phyloP scores from a whole-genome alignment of 805 yeast species.

The Cyberlindnera euphorbiiphila region DNA sequence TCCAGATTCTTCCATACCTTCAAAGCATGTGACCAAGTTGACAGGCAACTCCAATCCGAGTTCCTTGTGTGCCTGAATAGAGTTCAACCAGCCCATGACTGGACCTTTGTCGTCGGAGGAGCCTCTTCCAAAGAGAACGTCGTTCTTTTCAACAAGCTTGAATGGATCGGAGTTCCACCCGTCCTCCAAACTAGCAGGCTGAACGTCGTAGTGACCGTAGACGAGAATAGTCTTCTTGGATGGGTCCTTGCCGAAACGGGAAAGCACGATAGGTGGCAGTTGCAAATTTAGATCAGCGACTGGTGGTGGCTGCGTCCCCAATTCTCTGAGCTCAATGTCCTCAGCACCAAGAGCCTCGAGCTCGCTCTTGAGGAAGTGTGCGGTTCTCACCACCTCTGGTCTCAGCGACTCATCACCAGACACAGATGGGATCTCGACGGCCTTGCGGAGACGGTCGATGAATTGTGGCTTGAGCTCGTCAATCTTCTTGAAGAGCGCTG shows the following conservation, averaged over 20 bases:
- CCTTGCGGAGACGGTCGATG: constrained; percentile 67
- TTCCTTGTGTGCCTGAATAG: constrained; percentile 83
- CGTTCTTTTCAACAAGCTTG: constrained; percentile 62
- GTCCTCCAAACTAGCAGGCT: constrained; percentile 88
- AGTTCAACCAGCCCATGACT: constrained; percentile 93
- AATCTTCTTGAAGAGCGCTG: constrained; percentile 34
- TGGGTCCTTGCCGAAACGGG: constrained; percentile 80
- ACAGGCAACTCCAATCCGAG: constrained; percentile 89
- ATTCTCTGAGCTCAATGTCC: constrained; percentile 75
- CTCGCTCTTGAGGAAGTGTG: constrained; percentile 71
- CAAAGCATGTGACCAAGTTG: constrained; percentile 87
- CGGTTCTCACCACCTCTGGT: constrained; percentile 87
- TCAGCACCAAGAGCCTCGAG: constrained; percentile 69
- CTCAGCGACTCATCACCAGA: constrained; percentile 87
- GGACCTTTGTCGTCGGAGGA: constrained; percentile 99
- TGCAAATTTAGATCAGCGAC: constrained; percentile 61
- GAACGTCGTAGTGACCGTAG: constrained; percentile 98
- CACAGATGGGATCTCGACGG: constrained; percentile 94
- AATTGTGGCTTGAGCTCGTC: constrained; percentile 73
- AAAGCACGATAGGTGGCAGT: constrained; percentile 94
- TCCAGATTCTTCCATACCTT: constrained; percentile 99
- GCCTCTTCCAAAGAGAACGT: constrained; percentile 84
- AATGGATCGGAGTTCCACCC: constrained; percentile 98
- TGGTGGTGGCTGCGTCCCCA: constrained; percentile 93
- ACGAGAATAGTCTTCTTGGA: constrained; percentile 82